phyloP scores from a whole-genome alignment of 148 eudicot genomes.

The Chenopodium album region DNA sequence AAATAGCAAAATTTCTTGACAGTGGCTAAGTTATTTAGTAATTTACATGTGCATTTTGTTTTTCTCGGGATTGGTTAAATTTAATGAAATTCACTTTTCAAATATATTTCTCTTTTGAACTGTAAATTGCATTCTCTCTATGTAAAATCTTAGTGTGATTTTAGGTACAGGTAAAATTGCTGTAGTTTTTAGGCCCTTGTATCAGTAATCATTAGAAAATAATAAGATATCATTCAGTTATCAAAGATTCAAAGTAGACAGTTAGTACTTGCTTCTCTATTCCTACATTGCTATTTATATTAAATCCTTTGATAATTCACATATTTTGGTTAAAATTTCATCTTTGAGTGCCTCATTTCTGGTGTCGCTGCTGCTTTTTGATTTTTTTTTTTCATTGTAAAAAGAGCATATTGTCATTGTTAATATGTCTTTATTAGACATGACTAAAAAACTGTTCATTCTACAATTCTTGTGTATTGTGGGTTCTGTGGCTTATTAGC shows the following conservation, averaged over 20 bases:
- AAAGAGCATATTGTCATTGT: neutral
- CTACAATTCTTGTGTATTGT: neutral
- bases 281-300: too few relatives aligned
- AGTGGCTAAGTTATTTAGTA: too few relatives aligned
- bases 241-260: too few relatives aligned
- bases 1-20: too few relatives aligned
- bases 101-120: neutral
- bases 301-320: neutral
- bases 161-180: neutral
- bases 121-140: neutral
- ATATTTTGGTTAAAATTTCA: neutral
- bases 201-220: too few relatives aligned
- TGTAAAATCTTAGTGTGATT: neutral
- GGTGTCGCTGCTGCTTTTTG: neutral
- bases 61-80: too few relatives aligned
- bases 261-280: too few relatives aligned
- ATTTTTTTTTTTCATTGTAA: neutral
- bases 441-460: neutral
- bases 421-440: neutral
- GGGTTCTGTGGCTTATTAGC: too few relatives aligned
- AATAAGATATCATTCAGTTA: too few relatives aligned
- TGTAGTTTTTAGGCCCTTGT: neutral
- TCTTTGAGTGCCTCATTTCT: neutral
- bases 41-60: too few relatives aligned
- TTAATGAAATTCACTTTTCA: too few relatives aligned